Base-by-base conservation (phyloP, 305 asterid genomes). In the Fraxinus nigra region DNA sequence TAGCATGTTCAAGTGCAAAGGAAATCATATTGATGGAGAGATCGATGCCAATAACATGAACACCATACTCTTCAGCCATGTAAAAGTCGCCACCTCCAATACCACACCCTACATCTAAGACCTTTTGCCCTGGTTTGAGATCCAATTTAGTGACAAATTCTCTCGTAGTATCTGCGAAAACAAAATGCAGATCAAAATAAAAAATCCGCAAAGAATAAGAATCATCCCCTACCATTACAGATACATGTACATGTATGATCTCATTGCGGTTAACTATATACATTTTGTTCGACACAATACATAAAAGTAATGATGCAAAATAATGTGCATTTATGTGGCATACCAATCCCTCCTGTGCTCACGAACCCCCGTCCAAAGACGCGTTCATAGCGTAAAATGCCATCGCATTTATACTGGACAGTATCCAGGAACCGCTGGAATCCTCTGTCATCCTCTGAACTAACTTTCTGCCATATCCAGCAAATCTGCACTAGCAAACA, bases 31-130 rank as follows among this genome's bases (percentile, higher is more conserved):
- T 97, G 87, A 94, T 76, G 3, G 98, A 97, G 85, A 97, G 96
- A 82, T 97, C 99, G 28, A 97, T 94, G 82, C 93, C 99, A 75
- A 97, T 95, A 34, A 94, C 98, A 86, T 94, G 95, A 84, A 91
- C 97, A 78, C 91, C 97, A 5, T 88, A 94, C 72, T 91, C 89
- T 24, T 97, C 97, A 43, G 99, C 98, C 98, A 97, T 94, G 91
- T 89, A 97, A 84, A 97, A 93, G 81, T 97, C 97, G 54, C 99
- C 99, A 83, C 99, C 99, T 77, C 98, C 99, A 83, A 97, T 97
- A n/a, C 99, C 98, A 85, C 99, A 94, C 38, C 99, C 99, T 56
- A 97, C 99, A 86, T 97, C 99, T 35, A 97, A 93, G 69, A 93
- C 97, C 77, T 90, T 97, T 82, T 97, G 97, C 67, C 97, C 97